These are phyloP conservation scores for Fusarium albidum DNA, from an alignment of 2,329 filamentous ascomycete genomes.

Conservation along the genomic window DNA sequence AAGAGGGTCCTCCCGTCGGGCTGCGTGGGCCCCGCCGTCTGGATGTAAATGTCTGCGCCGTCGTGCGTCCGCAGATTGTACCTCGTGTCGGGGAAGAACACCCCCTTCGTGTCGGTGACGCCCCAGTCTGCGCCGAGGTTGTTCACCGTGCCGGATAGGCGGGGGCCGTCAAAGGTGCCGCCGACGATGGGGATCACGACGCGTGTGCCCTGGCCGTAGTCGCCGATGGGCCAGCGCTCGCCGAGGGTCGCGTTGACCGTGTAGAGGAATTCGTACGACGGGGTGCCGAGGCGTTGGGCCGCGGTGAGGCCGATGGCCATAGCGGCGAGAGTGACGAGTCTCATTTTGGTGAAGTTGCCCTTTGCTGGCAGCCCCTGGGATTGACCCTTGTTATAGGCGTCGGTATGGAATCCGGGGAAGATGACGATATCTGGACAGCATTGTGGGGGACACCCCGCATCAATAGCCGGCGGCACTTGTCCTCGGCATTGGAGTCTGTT, in stretches of 20 bases:
- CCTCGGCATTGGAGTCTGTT: neutral
- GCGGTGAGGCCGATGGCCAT: constrained; percentile 5
- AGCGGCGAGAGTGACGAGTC: constrained; percentile 4
- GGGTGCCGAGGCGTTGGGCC: constrained; percentile 28
- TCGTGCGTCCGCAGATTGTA: constrained; percentile 50
- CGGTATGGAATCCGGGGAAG: too few relatives aligned
- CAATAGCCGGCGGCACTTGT: neutral
- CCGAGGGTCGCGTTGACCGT: constrained; percentile 34
- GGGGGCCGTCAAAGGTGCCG: constrained; percentile 47
- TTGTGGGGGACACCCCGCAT: too few relatives aligned
- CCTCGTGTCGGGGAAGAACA: constrained; percentile 49
- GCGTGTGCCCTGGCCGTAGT: constrained; percentile 33
- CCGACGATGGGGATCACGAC: constrained; percentile 46
- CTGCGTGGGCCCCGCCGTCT: constrained; percentile 47
- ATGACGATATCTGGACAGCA: too few relatives aligned
- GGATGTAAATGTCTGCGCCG: constrained; percentile 48
- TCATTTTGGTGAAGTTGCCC: constrained; percentile 14
- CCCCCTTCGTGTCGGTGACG: constrained; percentile 45
- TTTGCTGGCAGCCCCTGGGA: too few relatives aligned
- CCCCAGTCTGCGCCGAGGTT: constrained; percentile 49
- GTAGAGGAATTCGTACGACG: constrained; percentile 33
- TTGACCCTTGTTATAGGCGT: too few relatives aligned
- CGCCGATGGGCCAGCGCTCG: constrained; percentile 32
- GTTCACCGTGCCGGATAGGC: constrained; percentile 42
- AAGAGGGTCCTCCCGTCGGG: constrained; percentile 40